Evolutionary conservation across 306 rosid genomes (phyloP), one percentile per base, ranked within the genome.

Genomic region (Sindora glabra): DNA sequence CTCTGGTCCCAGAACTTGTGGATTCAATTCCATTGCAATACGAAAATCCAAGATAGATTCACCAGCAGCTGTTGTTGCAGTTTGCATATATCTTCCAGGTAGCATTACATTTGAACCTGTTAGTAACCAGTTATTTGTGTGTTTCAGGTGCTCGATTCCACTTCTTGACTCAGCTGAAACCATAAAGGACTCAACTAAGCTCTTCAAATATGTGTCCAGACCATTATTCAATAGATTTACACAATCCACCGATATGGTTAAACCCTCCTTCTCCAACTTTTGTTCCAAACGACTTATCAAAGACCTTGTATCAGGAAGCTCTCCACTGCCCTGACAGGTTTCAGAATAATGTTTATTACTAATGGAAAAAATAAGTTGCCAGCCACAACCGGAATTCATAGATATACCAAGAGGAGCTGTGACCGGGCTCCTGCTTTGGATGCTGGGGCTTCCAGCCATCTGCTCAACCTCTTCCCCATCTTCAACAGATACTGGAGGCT

Each of bases 391-490:
- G 22, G 69, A 76, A 50, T 77, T 74, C 85, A 84, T 68, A 6
- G 81, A 67, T 68, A 94, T 62, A 51, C 99, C 99, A 45, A 94
- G 76, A n/a, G 99, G 99, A 67, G 99, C 99, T 12, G 89, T 86
- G 30, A 94, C 97, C 0, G 97, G 94, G 74, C 97, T 94, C 68
- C 89, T 79, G 56, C 95, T 89, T 38, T 94, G 94, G 56, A 86
- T 83, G 63, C 95, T 68, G 1, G 99, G 95, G 73, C 95, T 94
- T 69, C 83, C 90, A 16, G 94, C 78, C 44, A 55, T 67, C 78
- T 94, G 97, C 73, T 89, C 97, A 45, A 94, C 99, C 83, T 94
- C 99, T 71, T 94, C 99, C 10, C 99, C 99, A 17, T 94, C 99
- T 82, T 94, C 99, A 40, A 94, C 99, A 3, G 97, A 94, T 30